Evolutionary conservation across 768 basidiomycete genomes (phyloP), one percentile per base, ranked within the genome.

Genomic region (Arthromyces matolae): DNA sequence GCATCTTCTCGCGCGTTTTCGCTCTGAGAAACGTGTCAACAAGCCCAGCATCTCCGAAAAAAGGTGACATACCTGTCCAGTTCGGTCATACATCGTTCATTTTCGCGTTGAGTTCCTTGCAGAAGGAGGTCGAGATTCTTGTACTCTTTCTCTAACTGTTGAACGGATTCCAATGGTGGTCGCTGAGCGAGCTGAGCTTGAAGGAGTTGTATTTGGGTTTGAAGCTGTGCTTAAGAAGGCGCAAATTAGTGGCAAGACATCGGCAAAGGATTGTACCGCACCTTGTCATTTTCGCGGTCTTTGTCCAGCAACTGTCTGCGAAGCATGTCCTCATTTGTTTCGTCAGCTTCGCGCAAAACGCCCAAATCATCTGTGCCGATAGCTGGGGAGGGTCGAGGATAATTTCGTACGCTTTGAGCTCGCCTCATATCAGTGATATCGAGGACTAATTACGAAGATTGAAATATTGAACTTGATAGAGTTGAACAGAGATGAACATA

Each of bases 51-150:
- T 3, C 20, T 32, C 19, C 2, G 20, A 8, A 18, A 29, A 18
- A 2, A n/a, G 39, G 10, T 19, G n/a, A 67, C 71, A 41, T 47
- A 83, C 86, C 83, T 73, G 47, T 91, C 89, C 3, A 89, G 71
- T 49, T 90, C 87, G 0, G 79, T 73, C 89, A 92, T 91, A 52
- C 83, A 86, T 40, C 84, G 74, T 56, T 91, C 89, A 57, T 93
- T 93, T 69, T 93, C 90, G 41, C 88, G 71, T 53, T 90, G 88
- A 0, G 89, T 91, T 0, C 89, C 89, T 50, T 86, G 79, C 0
- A 90, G 65, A 3, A 92, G 70, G 14, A 92, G 70, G 31, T 90
- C 89, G 1, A 90, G 69, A 48, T 86, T 84, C 56, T 80, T 80
- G 57, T 83, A 81, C 54, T 91, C 89, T 58, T 80, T 83, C 63